A percentile compares a stretch with the other conserved stretches of the same genome.
Conservation (phyloP, 2,329 filamentous ascomycete species). For the Fusarium pseudograminearum region DNA sequence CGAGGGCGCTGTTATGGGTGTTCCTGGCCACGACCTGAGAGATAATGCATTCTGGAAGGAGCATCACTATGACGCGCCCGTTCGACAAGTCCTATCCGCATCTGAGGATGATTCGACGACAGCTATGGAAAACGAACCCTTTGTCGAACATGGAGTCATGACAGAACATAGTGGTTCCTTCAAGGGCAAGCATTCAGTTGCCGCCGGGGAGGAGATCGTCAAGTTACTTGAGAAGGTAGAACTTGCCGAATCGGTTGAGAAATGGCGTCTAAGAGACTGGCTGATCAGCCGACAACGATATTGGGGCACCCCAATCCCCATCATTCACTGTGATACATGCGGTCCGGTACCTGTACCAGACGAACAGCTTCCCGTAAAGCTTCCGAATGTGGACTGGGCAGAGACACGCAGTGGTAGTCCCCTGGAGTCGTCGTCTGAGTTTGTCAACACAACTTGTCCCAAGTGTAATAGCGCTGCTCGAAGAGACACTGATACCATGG, state of each 20-base stretch:
- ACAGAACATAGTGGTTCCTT: conserved; percentile 74
- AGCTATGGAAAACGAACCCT: conserved; percentile 64
- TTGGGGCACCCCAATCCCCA: conserved; percentile 91
- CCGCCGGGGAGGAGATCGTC: conserved; percentile 72
- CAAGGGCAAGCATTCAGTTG: conserved; percentile 70
- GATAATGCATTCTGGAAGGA: conserved; percentile 85
- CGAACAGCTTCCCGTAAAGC: conserved; percentile 78
- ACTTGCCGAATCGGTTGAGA: conserved; percentile 73
- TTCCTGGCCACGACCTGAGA: conserved; percentile 84
- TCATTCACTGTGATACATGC: conserved; percentile 82
- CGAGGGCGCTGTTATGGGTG: conserved; percentile 91
- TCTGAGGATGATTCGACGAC: conserved; percentile 62
- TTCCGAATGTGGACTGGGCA: conserved; percentile 78
- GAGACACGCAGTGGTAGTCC: conserved; percentile 80
- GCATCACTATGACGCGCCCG: conserved; percentile 70
- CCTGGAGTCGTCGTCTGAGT: conserved; percentile 76
- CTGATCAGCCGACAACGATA: conserved; percentile 92
- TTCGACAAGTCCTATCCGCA: conserved; percentile 72
- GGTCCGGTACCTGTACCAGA: conserved; percentile 83
- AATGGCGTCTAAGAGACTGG: conserved; percentile 89
- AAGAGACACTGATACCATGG: conserved; percentile 94
- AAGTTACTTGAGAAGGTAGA: conserved; percentile 64
- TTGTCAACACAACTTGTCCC: conserved; percentile 81
- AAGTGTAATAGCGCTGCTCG: conserved; percentile 77
- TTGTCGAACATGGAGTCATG: conserved; percentile 74